Evolutionary conservation across 1,284 basidiomycete genomes (phyloP), one percentile per base, ranked within the genome.

Genomic region (Cerrena zonata): DNA sequence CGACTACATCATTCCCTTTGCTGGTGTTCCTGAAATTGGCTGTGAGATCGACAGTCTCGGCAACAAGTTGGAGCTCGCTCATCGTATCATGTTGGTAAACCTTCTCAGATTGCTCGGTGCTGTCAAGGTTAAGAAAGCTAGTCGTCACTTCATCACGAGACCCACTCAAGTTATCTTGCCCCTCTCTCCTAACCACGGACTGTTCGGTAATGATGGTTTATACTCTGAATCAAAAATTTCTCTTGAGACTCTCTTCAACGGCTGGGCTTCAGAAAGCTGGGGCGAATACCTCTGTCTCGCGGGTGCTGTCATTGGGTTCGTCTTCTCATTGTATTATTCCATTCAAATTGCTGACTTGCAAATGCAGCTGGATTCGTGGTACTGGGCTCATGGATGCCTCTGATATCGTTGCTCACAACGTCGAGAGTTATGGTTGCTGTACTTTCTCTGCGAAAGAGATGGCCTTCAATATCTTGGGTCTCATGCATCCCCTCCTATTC

Each of bases 381-480:
- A 99, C 96, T n/a, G 95, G 94, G 56, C 76, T 99, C 51, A 99
- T 99, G 95, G 87, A 83, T 53, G 89, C 91, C 2, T 95, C 92
- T 51, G 96, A 97, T 73, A 92, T 90, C 48, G 86, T 98, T 50
- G 92, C 96, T 40, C 91, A 96, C 56, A 91, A 94, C 54, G 81
- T 99, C 47, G 95, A 99, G 74, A 82, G 86, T 58, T 82, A 92
- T 57, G 95, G 96, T 59, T 90, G 96, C 55, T 85, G 95, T 60
- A 99, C 96, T 3, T 99, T 98, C 84, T 96, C 93, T 2, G 89
- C 94, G 45, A 97, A 97, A 75, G 95, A 99, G 75, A 99, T 99
- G 95, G 94, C 94, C 2, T 99, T 99, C 84, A 99, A 98, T 73
- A 92, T 99, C 62, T 86, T 99, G 51, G 96, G 95, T 59, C 80